These are phyloP conservation scores for Leccinum fuscescens DNA, from an alignment of 1,284 basidiomycete species.

Conservation along the genomic window DNA sequence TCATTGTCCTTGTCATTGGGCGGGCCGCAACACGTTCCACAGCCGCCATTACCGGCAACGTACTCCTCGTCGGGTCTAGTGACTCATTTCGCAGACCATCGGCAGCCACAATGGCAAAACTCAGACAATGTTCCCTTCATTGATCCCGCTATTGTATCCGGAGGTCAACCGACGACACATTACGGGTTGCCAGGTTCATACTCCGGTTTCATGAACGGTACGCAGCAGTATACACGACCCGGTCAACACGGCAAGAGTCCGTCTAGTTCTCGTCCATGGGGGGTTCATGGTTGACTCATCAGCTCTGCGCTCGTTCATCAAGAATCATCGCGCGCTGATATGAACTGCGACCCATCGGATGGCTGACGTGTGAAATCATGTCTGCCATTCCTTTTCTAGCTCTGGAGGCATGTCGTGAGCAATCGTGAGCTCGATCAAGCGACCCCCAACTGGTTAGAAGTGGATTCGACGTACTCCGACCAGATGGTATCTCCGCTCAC, in stretches of 20 bases:
- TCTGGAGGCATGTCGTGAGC: slow-evolving; percentile 6
- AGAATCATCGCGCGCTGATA: slow-evolving; percentile 2
- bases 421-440: slow-evolving; percentile 4
- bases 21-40: slow-evolving; percentile 13
- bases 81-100: slow-evolving; percentile 16
- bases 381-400: slow-evolving; percentile 6
- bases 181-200: slow-evolving; percentile 7
- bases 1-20: slow-evolving; percentile 14
- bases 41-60: slow-evolving; percentile 13
- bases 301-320: neutral
- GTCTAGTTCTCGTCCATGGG: slow-evolving; percentile 25
- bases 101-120: slow-evolving; percentile 16
- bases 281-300: slow-evolving; percentile 23
- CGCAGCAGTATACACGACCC: slow-evolving; percentile 17
- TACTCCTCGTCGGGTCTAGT: slow-evolving; percentile 9
- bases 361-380: slow-evolving; percentile 8
- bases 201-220: slow-evolving; percentile 11
- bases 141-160: slow-evolving; percentile 27
- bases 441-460: neutral
- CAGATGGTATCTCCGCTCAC: slow-evolving; percentile 5
- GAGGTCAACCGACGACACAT: slow-evolving; percentile 2
- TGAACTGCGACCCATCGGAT: slow-evolving; percentile 6
- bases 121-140: slow-evolving; percentile 11
- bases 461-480: neutral
- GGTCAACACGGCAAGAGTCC: slow-evolving; percentile 22